phyloP scores from a whole-genome alignment of 2,329 filamentous ascomycete genomes.

The Talaromyces pinophilus region DNA sequence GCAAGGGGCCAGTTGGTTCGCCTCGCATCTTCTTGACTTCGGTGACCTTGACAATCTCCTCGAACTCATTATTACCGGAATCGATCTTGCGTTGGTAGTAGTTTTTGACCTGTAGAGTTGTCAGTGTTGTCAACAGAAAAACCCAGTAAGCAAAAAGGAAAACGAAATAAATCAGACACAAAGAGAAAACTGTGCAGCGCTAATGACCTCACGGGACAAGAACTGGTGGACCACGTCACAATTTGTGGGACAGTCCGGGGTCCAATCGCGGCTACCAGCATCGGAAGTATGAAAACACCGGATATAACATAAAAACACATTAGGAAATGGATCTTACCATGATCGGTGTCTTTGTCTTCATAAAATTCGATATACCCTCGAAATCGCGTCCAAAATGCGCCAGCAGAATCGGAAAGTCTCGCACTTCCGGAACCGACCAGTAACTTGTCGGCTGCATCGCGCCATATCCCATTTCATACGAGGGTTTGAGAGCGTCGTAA shows the following conservation, averaged over 20 bases:
- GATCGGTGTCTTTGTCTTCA: conserved; percentile 55
- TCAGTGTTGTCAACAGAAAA: conserved; percentile 12
- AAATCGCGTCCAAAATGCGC: conserved; percentile 53
- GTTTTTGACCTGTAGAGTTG: conserved; percentile 49
- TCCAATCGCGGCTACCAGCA: background rate
- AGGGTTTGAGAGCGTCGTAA: conserved; percentile 31
- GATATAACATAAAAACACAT: background rate
- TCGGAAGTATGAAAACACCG: background rate
- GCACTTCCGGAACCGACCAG: conserved; percentile 54
- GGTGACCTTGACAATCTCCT: conserved; percentile 44
- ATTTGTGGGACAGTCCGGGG: conserved; percentile 18
- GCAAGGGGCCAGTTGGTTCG: conserved; percentile 47
- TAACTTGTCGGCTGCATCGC: conserved; percentile 51
- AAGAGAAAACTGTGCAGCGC: background rate
- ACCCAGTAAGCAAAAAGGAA: background rate
- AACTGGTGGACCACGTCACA: conserved; percentile 22
- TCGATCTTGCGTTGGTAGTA: conserved; percentile 50
- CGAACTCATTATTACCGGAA: conserved; percentile 47
- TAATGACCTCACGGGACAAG: conserved; percentile 21
- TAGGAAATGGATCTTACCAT: conserved; percentile 44
- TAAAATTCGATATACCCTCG: conserved; percentile 51
- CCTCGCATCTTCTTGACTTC: conserved; percentile 49
- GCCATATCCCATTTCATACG: conserved; percentile 36
- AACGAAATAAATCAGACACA: background rate
- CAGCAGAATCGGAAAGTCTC: conserved; percentile 49